Evolutionary conservation across 208 protist species (phyloP).

Genomic region (Porcisia deanei): DNA sequence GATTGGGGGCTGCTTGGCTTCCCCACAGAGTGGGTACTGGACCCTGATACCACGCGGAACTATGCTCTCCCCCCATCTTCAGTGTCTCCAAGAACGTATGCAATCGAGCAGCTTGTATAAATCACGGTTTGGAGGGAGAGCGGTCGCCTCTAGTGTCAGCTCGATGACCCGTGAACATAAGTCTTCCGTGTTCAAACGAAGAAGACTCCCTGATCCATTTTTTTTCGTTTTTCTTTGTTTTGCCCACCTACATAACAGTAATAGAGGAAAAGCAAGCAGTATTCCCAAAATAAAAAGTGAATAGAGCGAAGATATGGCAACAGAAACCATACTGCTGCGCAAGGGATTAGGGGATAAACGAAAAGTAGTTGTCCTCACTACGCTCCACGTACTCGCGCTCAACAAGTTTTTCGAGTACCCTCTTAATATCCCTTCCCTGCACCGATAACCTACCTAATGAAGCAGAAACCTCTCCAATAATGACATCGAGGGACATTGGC

Average conservation of each 20-base stretch:
- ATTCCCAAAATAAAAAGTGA: not conserved
- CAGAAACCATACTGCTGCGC: not conserved
- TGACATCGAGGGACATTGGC: conserved; percentile 16
- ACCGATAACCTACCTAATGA: conserved; percentile 10
- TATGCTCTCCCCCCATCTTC: not conserved
- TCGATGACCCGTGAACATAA: not conserved
- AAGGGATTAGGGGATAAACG: conserved; percentile 20
- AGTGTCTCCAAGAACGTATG: not conserved
- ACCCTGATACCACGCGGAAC: not conserved
- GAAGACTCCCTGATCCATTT: not conserved
- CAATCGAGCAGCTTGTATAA: not conserved
- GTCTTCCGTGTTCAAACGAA: not conserved
- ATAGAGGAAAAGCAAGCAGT: not conserved
- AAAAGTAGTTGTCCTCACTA: conserved; percentile 12
- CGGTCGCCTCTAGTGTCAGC: not conserved
- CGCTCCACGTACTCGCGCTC: conserved; percentile 30
- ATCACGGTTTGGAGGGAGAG: not conserved
- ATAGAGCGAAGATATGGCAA: not conserved
- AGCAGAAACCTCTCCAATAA: conserved; percentile 9
- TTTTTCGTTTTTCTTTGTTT: not conserved
- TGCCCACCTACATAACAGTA: not conserved
- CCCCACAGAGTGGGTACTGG: not conserved
- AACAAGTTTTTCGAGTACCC: conserved; percentile 33
- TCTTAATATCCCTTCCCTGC: conserved; percentile 27
- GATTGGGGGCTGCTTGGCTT: conserved; percentile 5